These are phyloP conservation scores for Picochlorum sp. DNA, from an alignment of 139 green algal genomes.

Conservation along the genomic window DNA sequence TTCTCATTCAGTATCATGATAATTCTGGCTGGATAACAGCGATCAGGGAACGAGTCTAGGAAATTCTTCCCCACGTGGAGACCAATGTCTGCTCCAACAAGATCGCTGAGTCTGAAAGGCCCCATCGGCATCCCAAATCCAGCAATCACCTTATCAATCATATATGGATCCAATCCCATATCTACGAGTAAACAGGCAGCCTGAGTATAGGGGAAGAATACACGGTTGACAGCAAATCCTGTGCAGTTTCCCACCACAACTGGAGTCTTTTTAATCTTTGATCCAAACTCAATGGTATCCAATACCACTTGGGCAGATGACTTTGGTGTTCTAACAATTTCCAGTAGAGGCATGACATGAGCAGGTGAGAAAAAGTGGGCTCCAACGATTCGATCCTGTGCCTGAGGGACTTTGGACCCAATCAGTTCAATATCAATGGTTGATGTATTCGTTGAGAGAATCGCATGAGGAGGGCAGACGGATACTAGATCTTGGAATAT, in stretches of 20 bases:
- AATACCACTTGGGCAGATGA: conserved; percentile 82
- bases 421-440: conserved; percentile 96
- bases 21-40: conserved; percentile 63
- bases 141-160: conserved; percentile 77
- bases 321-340: conserved; percentile 86
- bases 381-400: conserved; percentile 76
- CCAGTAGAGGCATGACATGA: conserved; percentile 98
- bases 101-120: conserved; percentile 81
- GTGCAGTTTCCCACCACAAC: conserved; percentile 99
- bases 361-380: conserved; percentile 94
- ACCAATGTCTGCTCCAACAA: conserved; percentile 82
- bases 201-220: conserved; percentile 98
- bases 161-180: conserved; percentile 79
- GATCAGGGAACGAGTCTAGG: conserved; percentile 78
- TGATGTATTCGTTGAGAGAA: conserved; percentile 96
- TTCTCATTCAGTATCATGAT: conserved; percentile 71
- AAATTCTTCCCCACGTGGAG: conserved; percentile 93
- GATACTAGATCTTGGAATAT: conserved; percentile 78
- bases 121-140: conserved; percentile 99
- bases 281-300: conserved; percentile 76
- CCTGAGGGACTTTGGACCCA: conserved; percentile 37
- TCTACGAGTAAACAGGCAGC: conserved; percentile 85
- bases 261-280: conserved; percentile 93
- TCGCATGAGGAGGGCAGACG: conserved; percentile 61
- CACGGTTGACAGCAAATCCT: conserved; percentile 97